Evolutionary conservation across 352 stramenopile genomes (phyloP), one percentile per base, ranked within the genome.

Genomic region (Hyaloperonospora arabidopsidis): DNA sequence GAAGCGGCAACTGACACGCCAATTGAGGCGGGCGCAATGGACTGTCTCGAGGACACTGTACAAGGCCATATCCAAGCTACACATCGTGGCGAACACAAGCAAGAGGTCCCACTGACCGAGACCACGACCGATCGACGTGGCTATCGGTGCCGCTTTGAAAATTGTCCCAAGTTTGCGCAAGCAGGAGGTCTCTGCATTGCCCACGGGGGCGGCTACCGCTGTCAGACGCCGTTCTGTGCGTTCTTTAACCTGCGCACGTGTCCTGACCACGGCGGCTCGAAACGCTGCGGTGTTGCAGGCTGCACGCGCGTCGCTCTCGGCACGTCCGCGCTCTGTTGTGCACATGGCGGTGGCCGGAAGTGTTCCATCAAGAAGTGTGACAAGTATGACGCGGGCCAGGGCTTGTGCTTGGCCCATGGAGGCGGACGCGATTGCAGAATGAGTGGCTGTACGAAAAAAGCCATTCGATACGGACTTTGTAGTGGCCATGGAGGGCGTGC

Each of bases 401-500:
- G 82, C 0, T 63, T 80, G 12, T 92, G 82, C 50, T 67, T 89
- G 21, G 63, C 75, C 14, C 79, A 92, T 54, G 82, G 79, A 36
- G 82, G 79, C n/a, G 79, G 82, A 14, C 73, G 79, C 21, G 58
- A 70, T 22, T 92, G 81, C 54, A 70, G 61, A 11, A 68, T 73
- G 14, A 74, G 65, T 7, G 79, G 70, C 4, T 92, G 81, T 58
- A 71, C 47, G 11, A 88, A 92, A 64, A 87, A 81, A 47, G 77
- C 82, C 34, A 85, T 89, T 60, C 81, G 81, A 25, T 89, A 86
- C 43, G 81, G 81, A 11, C 57, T 87, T 10, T 92, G 81, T 52
- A 87, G 79, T 49, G 68, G 74, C 23, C 82, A 89, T 53, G 79
- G 79, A 41, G 79, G 79, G 39, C 78, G 78, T 18, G 78, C 76